Evolutionary conservation across 1,284 basidiomycete genomes (phyloP), one percentile per base, ranked within the genome.

Genomic region (Abortiporus biennis): DNA sequence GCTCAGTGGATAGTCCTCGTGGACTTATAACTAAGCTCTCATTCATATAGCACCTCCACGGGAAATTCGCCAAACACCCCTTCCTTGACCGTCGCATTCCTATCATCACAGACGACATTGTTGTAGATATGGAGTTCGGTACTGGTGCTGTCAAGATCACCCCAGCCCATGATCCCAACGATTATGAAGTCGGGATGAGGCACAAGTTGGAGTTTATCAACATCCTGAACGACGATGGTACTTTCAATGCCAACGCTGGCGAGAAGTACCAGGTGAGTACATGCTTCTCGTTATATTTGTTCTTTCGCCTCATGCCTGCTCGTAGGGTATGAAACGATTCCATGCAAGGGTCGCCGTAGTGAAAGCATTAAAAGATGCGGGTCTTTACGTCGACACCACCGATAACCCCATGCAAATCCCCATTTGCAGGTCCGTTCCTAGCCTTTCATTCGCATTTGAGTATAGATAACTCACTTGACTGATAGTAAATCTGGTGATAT

Each of bases 141-240:
- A 99, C 96, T 20, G 96, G 96, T 66, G 96, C 95, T 4, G 95
- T 99, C 46, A 99, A 99, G 71, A 99, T 99, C 61, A 99, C 96
- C 0, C 96, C 96, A n/a, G 96, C 95, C 0, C 96, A 99, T 62
- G 96, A 99, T 63, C 87, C 84, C 27, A 96, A 96, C 61, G 95
- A 99, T 76, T 99, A 96, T 64, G 92, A 95, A 55, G 92, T 95
- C 53, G 96, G 92, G 23, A 62, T 81, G 57, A 72, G 95, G 35
- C 92, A 99, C 64, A 80, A 86, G 9, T 74, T 99, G 34, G 84
- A 91, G 45, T 96, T 98, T 59, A 89, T 99, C 70, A 97, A 89
- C 62, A 88, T 99, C 54, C 66, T 99, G 58, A 96, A 97, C 60
- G 96, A 99, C 54, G 92, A 99, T 59, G 96, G 96, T 11, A 99